Base-by-base conservation (phyloP, 345 rosid species). In the Camelina laxa region DNA sequence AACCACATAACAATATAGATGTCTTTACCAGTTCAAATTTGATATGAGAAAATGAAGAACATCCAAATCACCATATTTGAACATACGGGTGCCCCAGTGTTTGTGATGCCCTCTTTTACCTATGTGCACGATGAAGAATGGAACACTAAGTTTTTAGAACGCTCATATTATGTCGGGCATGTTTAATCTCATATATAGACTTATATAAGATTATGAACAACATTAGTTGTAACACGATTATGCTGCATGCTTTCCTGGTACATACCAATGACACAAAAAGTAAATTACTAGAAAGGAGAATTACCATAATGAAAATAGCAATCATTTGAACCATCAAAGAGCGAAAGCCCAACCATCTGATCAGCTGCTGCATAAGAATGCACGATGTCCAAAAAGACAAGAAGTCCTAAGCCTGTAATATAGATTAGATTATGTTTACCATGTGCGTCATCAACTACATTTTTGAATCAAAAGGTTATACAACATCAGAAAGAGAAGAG, bases 81-180 rank as follows among this genome's bases (percentile, higher is more conserved):
- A 94, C 97, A 94, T 94, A 76, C 98, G 85, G 61, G 98, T 94
- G 60, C 96, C 98, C 98, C 98, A 94, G 82, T 83, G 82, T 73
- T 88, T 94, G 88, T 94, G 98, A 77, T 87, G 87, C 33, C 98
- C 98, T 59, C 97, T 86, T 84, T 91, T 94, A 77, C 98, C 98
- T 94, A 76, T 56, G 63, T 60, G 12, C 70, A 53, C 16, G 24
- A 72, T 13, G 24, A 60, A 81, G 39, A 45, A 67, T 14, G 68
- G 62, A 60, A 51, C 65, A 72, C 9, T 24, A 27, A 20, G 69
- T 31, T 60, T 49, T 65, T 49, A 56, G 67, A 47, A 45, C 0
- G 22, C 55, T 47, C 67, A 58, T 58, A 58, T 41, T 57, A 65
- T 58, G 2, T 36, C 13, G 11, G 38, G 41, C 33, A 42, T 65